A percentile compares a stretch with the other conserved stretches of the same genome.
These are phyloP conservation scores for Gymnopilus junonius DNA, from an alignment of 768 basidiomycete species.

Conservation along the genomic window DNA sequence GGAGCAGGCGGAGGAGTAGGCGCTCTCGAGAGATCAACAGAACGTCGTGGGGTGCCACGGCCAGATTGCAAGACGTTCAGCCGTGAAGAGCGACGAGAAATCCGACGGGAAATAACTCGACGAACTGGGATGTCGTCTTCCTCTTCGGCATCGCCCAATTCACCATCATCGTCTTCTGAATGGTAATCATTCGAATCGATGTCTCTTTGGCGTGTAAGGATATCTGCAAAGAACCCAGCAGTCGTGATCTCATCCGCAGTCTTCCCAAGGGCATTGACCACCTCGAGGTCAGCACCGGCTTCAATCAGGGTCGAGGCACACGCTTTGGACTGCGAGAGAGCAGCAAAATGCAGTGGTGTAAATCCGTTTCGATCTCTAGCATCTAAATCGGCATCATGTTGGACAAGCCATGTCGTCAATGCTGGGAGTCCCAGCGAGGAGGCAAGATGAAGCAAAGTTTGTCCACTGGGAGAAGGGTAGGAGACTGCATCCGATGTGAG, in stretches of 20 bases:
- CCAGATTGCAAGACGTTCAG: conserved; percentile 30
- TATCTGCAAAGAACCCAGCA: conserved; percentile 48
- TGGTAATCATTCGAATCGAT: conserved; percentile 28
- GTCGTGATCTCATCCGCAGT: conserved; percentile 64
- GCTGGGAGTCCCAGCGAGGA: conserved; percentile 76
- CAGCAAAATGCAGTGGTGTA: conserved; percentile 89
- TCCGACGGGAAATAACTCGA: conserved; percentile 36
- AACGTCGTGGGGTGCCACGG: conserved; percentile 32
- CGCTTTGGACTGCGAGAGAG: conserved; percentile 60
- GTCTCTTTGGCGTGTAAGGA: conserved; percentile 32
- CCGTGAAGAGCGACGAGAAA: conserved; percentile 37
- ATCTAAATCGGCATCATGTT: conserved; percentile 78
- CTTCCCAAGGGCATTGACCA: conserved; percentile 74
- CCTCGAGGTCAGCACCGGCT: conserved; percentile 80
- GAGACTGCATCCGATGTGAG: conserved; percentile 65
- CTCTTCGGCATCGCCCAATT: conserved; percentile 73
- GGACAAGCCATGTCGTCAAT: conserved; percentile 73
- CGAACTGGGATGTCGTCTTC: conserved; percentile 52
- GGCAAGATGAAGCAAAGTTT: conserved; percentile 90
- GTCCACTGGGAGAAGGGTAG: conserved; percentile 69
- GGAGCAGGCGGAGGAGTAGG: conserved; percentile 34
- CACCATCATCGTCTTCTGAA: conserved; percentile 55
- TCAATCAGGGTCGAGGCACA: conserved; percentile 73
- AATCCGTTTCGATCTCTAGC: conserved; percentile 87
- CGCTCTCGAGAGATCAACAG: conserved; percentile 36